Evolutionary conservation across 306 rosid species (phyloP), one percentile per base, ranked within the genome.

Genomic region (Macrotyloma uniflorum): DNA sequence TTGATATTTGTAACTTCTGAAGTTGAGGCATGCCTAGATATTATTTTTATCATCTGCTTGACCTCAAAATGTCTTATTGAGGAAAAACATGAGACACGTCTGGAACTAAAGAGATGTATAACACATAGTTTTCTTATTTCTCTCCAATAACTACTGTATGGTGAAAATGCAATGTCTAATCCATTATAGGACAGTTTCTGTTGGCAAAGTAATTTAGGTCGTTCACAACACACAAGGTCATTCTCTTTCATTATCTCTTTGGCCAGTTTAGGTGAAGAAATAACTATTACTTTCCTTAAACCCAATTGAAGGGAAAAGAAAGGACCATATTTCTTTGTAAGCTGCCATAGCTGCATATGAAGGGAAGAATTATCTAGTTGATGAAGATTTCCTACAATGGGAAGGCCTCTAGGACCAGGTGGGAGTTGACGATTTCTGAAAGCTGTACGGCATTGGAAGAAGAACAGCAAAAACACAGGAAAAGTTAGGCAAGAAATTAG

Each of bases 321-420:
- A 0, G 93, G 81, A 0, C 89, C 89, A 4, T 85, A 72, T 36
- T 20, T 78, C 26, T 74, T 85, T 35, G 89, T 64, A 43, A 72
- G 80, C 12, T 79, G 0, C 16, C 46, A 64, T n/a, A 85, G 65
- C 7, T 86, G 82, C 3, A 32, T 26, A 79, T 84, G 67, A 47
- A 83, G 76, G 6, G 2, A 1, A 45, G 81, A 66, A 14, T 13
- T 36, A 10, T 87, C 73, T 20, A 87, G 74, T 5, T 76, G 88
- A 82, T 82, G 90, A 54, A 88, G 70, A 59, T 88, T 86, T 4
- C 90, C 87, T 0, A 84, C 70, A 20, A 86, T 68, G 5, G 92
- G 92, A 61, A 86, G 86, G 24, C 83, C 83, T 40, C 69, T 83
- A 50, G 88, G 92, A 66, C 83, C 67, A 12, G 90, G 89, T 32